Conservation (phyloP, 2,329 filamentous ascomycete species). For the Hypoxylon sp. region DNA sequence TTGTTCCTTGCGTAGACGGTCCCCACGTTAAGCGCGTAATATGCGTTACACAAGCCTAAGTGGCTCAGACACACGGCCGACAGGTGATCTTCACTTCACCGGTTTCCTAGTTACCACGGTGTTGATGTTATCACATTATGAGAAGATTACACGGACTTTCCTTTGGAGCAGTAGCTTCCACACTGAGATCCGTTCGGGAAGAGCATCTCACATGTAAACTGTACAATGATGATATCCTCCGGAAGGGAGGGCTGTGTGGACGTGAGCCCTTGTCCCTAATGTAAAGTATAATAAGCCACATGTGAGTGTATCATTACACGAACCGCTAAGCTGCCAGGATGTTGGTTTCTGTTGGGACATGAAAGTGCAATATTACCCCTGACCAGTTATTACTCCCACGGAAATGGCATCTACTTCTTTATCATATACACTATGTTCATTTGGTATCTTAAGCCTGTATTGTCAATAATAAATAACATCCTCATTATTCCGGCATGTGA, state of each 20-base stretch:
- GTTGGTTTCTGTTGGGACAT: constrained; percentile 31
- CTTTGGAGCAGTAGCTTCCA: background rate
- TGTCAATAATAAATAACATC: background rate
- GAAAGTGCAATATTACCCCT: constrained; percentile 40
- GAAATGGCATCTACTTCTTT: background rate
- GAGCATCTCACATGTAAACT: background rate
- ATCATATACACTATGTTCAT: constrained; percentile 1
- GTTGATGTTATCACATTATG: background rate
- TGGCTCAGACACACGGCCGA: constrained; percentile 35
- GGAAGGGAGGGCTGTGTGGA: background rate
- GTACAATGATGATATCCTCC: constrained; percentile 2
- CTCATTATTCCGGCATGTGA: background rate
- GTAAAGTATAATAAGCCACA: constrained; percentile 12
- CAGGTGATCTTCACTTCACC: constrained; percentile 25
- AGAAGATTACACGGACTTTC: background rate
- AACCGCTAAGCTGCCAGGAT: constrained; percentile 9
- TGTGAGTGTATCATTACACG: constrained; percentile 20
- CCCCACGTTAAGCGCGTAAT: constrained; percentile 35
- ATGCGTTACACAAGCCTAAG: constrained; percentile 33
- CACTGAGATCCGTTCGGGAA: background rate
- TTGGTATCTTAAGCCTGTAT: background rate
- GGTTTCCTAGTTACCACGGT: background rate
- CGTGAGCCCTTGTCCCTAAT: background rate
- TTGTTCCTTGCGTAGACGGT: constrained; percentile 23
- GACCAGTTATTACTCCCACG: constrained; percentile 16